Base-by-base conservation (phyloP, 352 stramenopile species). In the Pelagophyceae sp. region DNA sequence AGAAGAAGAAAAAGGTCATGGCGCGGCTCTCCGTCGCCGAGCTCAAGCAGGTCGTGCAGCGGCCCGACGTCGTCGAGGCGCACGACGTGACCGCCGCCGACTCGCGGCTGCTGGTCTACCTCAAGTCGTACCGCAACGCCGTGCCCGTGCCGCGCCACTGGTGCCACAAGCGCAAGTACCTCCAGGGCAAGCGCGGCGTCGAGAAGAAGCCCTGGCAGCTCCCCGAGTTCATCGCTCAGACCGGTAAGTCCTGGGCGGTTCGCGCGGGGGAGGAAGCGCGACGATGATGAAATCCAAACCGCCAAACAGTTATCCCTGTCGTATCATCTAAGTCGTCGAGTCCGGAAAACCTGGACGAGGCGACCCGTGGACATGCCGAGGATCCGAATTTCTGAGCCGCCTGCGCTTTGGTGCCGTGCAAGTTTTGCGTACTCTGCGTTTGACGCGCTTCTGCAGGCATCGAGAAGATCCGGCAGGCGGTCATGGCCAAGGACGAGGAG, bases 81-180 rank as follows among this genome's bases (percentile, higher is more conserved):
- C 94, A 98, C 83, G 96, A 99, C 84, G 89, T 98, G 50, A 98
- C 94, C 38, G 93, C 95, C 3, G 84, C 89, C 0, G 95, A 99
- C 84, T 95, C 95, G 31, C 86, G 92, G 17, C 91, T 99, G 77
- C 83, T 99, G 29, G 90, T 98, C 75, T 93, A 93, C 77, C 84
- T 99, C 0, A 99, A 99, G 80, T 90, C 90, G 58, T 93, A 96
- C 77, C 87, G 91, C 38, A 97, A 98, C 75, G 98, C 95, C 19
- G 95, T 99, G 19, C 90, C 93, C 0, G 95, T 99, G 29, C 95
- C 96, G 20, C 85, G 88, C 54, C 96, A 99, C 82, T 99, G 96
- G 95, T 94, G 93, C 81, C 90, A 97, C 76, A 98, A 98, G 79
- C 92, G 95, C 51, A 98, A 98, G 82, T 99, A 99, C 84, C 83